Evolutionary conservation across 331 rosid species (phyloP), one percentile per base, ranked within the genome.

Genomic region (Malus hybrid): DNA sequence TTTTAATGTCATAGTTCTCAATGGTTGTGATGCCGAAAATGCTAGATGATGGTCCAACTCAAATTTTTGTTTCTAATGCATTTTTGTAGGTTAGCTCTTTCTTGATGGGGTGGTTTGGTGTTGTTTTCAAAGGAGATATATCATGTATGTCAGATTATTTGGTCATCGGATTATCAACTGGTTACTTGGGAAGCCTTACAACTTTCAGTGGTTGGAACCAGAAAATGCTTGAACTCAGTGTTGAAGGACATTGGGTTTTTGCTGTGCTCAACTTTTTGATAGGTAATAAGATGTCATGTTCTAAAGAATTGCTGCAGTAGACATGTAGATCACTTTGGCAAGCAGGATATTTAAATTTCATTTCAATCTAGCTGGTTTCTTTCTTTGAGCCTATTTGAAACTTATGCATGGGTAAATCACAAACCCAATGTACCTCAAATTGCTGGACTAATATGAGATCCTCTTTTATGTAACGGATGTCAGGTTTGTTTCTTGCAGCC

Each of bases 181-280:
- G 98, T 78, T 93, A 86, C 83, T 78, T 91, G 67, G 98, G 98
- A 64, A 93, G 98, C 88, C 94, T 91, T 52, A 93, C 98, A 71
- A 93, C 98, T 12, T 91, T 93, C 85, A 93, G 91, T 22, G 91
- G 94, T 74, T 93, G 96, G 98, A 91, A 93, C 80, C 97, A 93
- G 85, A 84, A 91, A 77, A 93, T 93, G 98, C 87, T 93, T 73
- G 89, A 93, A 54, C 96, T 93, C 74, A 82, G 85, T 77, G 85
- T 75, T 67, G 73, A 83, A 1, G 93, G 97, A 70, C 93, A 76
- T 36, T 91, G 93, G 97, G 84, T 88, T 68, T 86, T 77, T 15
- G 67, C 87, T 65, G 44, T 79, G 71, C 91, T 91, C 57, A 93
- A 97, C 18, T 87, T 88, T 80, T 60, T 91, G 54, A 6, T 93